Percentiles rank a stretch among this genome's conserved stretches.
Conservation (phyloP, 768 basidiomycete genomes). For the Gyrodon lividus region DNA sequence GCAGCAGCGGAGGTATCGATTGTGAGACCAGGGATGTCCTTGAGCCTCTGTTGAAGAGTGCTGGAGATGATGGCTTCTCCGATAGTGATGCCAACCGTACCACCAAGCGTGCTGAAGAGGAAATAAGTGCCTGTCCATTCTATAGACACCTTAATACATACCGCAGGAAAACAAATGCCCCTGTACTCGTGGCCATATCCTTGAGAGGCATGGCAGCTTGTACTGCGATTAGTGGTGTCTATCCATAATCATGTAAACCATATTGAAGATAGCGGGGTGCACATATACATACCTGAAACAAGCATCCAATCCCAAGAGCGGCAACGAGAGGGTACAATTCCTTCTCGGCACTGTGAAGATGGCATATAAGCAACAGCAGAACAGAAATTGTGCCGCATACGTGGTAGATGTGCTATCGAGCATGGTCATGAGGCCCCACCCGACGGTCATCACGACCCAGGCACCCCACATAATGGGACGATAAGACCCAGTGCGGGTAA, state of each 20-base stretch:
- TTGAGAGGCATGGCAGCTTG: slow-evolving; percentile 47
- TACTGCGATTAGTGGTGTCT: slow-evolving; percentile 35
- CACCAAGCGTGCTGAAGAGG: slow-evolving; percentile 59
- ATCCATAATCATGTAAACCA: not conserved
- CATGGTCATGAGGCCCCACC: slow-evolving; percentile 38
- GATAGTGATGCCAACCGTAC: slow-evolving; percentile 70
- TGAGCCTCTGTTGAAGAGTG: slow-evolving; percentile 32
- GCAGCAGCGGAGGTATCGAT: slow-evolving; percentile 44
- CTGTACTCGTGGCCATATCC: slow-evolving; percentile 44
- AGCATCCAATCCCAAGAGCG: slow-evolving; percentile 33
- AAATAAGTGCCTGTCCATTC: not conserved
- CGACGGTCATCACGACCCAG: slow-evolving; percentile 31
- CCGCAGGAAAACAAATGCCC: slow-evolving; percentile 35
- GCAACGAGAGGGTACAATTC: slow-evolving; percentile 34
- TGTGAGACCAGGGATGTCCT: slow-evolving; percentile 15
- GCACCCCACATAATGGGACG: slow-evolving; percentile 33
- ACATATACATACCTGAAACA: slow-evolving; percentile 30
- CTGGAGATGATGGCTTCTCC: slow-evolving; percentile 72
- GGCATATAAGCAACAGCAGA: not conserved
- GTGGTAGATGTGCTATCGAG: slow-evolving; percentile 31
- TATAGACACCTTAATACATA: slow-evolving; percentile 5
- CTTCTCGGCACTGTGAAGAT: slow-evolving; percentile 24
- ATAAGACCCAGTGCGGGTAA: slow-evolving; percentile 29
- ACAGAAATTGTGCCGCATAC: slow-evolving; percentile 17
- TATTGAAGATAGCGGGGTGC: not conserved